phyloP scores from a whole-genome alignment of 148 eudicot genomes.

The Chenopodium suecicum region DNA sequence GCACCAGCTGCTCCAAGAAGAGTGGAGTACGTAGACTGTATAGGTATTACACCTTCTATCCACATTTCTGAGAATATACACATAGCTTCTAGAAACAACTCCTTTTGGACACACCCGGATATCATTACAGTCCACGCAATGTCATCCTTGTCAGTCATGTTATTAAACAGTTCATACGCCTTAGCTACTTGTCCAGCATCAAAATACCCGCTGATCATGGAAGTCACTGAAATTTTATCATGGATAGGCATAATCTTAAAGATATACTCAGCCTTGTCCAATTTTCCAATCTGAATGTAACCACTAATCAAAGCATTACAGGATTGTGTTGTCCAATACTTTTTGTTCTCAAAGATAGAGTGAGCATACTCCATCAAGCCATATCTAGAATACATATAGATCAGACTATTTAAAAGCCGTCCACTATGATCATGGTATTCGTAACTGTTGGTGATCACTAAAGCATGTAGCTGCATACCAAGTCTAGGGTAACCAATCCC shows the following conservation, averaged over 20 bases:
- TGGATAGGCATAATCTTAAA: constrained; percentile 32
- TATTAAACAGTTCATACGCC: constrained; percentile 36
- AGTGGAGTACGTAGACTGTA: constrained; percentile 34
- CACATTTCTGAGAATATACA: constrained; percentile 35
- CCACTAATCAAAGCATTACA: constrained; percentile 42
- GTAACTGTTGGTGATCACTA: constrained; percentile 27
- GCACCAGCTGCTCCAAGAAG: constrained; percentile 48
- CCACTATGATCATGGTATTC: constrained; percentile 22
- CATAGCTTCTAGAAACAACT: constrained; percentile 41
- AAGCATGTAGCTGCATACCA: constrained; percentile 41
- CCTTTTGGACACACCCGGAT: constrained; percentile 45
- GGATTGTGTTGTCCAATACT: constrained; percentile 30
- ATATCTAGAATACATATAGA: constrained; percentile 40
- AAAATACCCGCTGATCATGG: constrained; percentile 41
- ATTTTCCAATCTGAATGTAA: constrained; percentile 28
- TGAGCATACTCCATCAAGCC: constrained; percentile 40
- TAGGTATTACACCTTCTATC: constrained; percentile 32
- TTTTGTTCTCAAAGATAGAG: constrained; percentile 27
- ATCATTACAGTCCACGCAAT: constrained; percentile 50
- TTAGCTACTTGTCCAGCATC: constrained; percentile 28
- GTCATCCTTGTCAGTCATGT: constrained; percentile 42
- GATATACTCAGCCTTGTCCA: constrained; percentile 34
- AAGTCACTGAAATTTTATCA: constrained; percentile 45
- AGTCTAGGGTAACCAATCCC: constrained; percentile 32
- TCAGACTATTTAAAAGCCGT: constrained; percentile 29